phyloP scores from a whole-genome alignment of 2,329 filamentous ascomycete species.

The Curvularia sp. region DNA sequence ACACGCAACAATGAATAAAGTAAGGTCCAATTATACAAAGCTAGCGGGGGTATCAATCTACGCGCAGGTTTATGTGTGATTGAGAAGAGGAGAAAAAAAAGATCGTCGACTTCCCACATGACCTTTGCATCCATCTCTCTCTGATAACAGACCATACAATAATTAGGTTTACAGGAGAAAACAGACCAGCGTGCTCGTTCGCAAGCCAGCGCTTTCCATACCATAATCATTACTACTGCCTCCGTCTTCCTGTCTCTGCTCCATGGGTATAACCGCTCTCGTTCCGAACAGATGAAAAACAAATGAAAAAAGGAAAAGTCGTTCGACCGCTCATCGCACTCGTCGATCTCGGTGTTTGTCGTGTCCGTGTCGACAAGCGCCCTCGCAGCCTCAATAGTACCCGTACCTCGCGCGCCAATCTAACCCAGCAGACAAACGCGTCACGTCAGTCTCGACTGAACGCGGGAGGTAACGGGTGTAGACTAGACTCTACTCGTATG shows the following conservation, averaged over 20 bases:
- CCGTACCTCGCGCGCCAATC: slow-evolving; percentile 16
- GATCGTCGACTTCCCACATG: slow-evolving; percentile 9
- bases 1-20: background rate
- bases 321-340: background rate
- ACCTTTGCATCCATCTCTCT: slow-evolving; percentile 21
- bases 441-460: slow-evolving; percentile 7
- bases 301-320: background rate
- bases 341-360: background rate
- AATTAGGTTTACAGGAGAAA: background rate
- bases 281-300: background rate
- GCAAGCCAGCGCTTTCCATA: slow-evolving; percentile 8
- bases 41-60: slow-evolving; percentile 14
- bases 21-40: slow-evolving; percentile 5
- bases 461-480: slow-evolving; percentile 21
- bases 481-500: slow-evolving; percentile 51
- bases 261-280: slow-evolving; percentile 10
- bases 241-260: background rate
- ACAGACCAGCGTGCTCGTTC: background rate
- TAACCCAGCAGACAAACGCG: background rate
- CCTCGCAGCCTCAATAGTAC: background rate
- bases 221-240: slow-evolving; percentile 9
- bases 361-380: background rate
- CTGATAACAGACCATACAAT: slow-evolving; percentile 4
- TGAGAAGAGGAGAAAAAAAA: slow-evolving; percentile 20
- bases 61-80: slow-evolving; percentile 5